A percentile compares a stretch with the other conserved stretches of the same genome.
Conservation (phyloP, 2,329 filamentous ascomycete species). For the Alternaria brassicae region DNA sequence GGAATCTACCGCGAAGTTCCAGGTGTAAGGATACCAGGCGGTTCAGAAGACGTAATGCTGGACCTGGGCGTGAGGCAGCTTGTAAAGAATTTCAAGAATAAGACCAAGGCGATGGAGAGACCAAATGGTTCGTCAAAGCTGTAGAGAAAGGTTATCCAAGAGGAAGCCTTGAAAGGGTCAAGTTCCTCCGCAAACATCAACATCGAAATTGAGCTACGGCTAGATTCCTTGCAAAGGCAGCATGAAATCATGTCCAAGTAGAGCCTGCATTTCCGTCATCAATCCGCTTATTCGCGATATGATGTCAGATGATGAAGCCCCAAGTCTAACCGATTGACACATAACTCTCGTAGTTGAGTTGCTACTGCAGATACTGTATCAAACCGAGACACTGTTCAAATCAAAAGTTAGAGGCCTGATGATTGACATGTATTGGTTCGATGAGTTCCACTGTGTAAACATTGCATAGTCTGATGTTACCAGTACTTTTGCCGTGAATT, state of each 20-base stretch:
- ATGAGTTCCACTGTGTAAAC: background rate
- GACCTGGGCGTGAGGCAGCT: conserved; percentile 74
- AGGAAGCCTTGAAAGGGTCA: background rate
- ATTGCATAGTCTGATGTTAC: background rate
- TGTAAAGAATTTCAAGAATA: conserved; percentile 70
- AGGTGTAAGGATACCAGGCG: conserved; percentile 67
- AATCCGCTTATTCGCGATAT: background rate
- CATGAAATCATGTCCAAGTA: background rate
- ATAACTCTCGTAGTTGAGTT: background rate
- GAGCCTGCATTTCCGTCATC: background rate
- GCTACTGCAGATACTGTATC: background rate
- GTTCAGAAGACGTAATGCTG: conserved; percentile 75
- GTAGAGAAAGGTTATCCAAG: conserved; percentile 26
- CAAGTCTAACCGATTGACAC: background rate
- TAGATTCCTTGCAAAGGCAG: background rate
- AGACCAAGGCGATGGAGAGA: conserved; percentile 62
- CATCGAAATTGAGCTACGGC: background rate
- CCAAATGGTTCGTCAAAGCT: conserved; percentile 54
- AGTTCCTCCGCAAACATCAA: background rate
- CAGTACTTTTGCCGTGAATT: background rate
- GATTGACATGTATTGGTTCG: background rate
- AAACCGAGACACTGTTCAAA: background rate
- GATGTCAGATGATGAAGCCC: background rate
- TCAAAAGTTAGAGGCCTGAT: background rate
- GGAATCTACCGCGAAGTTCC: conserved; percentile 70